A percentile compares a stretch with the other conserved stretches of the same genome.
phyloP scores from a whole-genome alignment of 768 basidiomycete species.

The Mycena rosella region DNA sequence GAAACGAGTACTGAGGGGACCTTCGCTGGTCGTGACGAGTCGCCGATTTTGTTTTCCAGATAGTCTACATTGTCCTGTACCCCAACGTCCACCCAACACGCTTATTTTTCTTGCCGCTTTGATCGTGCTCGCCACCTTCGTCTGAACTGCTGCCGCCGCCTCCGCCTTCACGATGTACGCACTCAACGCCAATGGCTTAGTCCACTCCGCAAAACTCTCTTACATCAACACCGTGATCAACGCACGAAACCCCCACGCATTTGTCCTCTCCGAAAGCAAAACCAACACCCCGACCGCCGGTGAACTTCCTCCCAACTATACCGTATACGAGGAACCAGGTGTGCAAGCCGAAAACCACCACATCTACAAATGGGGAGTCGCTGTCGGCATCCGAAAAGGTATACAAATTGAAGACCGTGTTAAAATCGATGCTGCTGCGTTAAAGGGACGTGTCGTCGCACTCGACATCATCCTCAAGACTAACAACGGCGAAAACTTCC shows the following conservation, averaged over 20 bases:
- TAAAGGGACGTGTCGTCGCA: slow-evolving; percentile 37
- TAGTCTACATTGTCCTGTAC: not conserved
- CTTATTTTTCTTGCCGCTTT: not conserved
- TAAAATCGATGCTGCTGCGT: too few species aligned
- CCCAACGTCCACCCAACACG: not conserved
- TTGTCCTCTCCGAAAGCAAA: slow-evolving; percentile 13
- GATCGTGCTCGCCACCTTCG: not conserved
- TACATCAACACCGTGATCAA: slow-evolving; percentile 10
- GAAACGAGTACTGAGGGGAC: not conserved
- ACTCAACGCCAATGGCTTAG: slow-evolving; percentile 9
- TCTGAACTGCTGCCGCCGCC: not conserved
- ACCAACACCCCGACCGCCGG: not conserved
- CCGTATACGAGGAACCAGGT: slow-evolving; percentile 6
- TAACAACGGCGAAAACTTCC: slow-evolving; percentile 17
- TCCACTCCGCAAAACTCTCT: not conserved
- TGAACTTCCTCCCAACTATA: slow-evolving; percentile 9
- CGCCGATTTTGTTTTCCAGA: slow-evolving; percentile 7
- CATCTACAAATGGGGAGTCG: slow-evolving; percentile 33
- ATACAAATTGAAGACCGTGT: slow-evolving; percentile 18
- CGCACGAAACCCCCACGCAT: not conserved
- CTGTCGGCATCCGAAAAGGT: slow-evolving; percentile 17
- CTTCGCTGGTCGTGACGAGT: not conserved
- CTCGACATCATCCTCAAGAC: slow-evolving; percentile 37
- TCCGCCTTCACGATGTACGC: not conserved
- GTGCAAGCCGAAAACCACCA: slow-evolving; percentile 4